Evolutionary conservation across 2,329 filamentous ascomycete species (phyloP).

Genomic region (Penicillium hesseltinei): DNA sequence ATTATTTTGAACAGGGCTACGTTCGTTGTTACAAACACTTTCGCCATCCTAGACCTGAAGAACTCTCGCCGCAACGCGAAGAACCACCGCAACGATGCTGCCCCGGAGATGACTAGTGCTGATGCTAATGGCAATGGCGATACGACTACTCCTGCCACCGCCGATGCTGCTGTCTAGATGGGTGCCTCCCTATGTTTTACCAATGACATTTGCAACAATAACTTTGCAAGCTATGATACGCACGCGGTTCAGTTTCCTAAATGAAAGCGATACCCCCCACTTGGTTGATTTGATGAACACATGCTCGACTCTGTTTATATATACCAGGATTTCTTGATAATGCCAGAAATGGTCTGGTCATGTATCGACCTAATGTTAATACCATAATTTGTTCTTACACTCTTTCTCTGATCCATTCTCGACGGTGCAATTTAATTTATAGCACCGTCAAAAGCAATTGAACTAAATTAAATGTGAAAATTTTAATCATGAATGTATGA

Average conservation of each 20-base stretch:
- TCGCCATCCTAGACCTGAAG: conserved; percentile 21
- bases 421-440: neutral
- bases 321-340: neutral
- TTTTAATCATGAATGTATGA: neutral
- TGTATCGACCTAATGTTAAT: conserved; percentile 5
- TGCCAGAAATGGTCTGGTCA: neutral
- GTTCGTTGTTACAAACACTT: conserved; percentile 23
- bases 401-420: neutral
- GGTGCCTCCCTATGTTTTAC: neutral
- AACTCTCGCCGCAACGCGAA: conserved; percentile 20
- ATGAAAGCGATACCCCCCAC: conserved; percentile 4
- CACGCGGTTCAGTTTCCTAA: neutral
- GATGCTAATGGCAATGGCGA: too few relatives aligned
- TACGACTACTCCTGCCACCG: too few relatives aligned
- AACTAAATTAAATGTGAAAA: neutral
- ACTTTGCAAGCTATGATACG: neutral
- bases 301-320: neutral
- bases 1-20: conserved; percentile 16
- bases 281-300: conserved; percentile 3
- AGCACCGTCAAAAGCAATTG: neutral
- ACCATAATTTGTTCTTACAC: neutral
- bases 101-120: neutral
- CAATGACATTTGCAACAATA: neutral
- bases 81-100: conserved; percentile 1
- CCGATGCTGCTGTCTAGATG: conserved; percentile 1